phyloP scores from a whole-genome alignment of 257 asterid species.

The Leptodermis oblonga region DNA sequence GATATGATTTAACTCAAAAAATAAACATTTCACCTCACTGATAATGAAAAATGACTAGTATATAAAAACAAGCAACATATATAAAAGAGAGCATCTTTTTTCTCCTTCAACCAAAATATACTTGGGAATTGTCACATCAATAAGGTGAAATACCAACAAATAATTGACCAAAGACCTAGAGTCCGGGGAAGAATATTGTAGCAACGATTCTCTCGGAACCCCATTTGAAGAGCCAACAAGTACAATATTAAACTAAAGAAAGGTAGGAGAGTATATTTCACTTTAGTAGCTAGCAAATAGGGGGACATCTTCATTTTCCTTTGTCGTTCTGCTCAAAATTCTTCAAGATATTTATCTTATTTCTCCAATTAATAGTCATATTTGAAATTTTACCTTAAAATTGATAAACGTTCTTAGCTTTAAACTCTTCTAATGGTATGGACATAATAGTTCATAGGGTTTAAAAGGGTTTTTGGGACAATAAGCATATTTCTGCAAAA shows the following conservation, averaged over 20 bases:
- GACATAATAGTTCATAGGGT: too few species aligned
- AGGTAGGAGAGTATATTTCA: background rate
- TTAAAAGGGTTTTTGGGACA: too few species aligned
- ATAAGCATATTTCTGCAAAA: too few species aligned
- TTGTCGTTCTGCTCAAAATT: background rate
- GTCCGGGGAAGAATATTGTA: background rate
- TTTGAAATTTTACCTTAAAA: too few species aligned
- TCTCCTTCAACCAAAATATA: conserved; percentile 9
- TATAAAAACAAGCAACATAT: background rate
- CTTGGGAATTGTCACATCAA: conserved; percentile 1
- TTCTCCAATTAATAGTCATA: too few species aligned
- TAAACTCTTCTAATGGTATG: too few species aligned
- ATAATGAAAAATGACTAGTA: too few species aligned
- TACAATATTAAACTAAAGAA: too few species aligned
- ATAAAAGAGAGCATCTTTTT: conserved; percentile 19
- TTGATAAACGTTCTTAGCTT: too few species aligned
- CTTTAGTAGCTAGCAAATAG: background rate
- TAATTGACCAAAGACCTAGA: conserved; percentile 8
- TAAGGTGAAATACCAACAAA: conserved; percentile 3
- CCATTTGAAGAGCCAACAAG: background rate
- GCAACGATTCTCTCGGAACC: background rate
- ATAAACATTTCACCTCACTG: too few species aligned
- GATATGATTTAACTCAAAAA: too few species aligned
- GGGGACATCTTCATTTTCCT: background rate
- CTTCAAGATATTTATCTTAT: background rate